These are phyloP conservation scores for Effrenium voratum DNA, from an alignment of 73 alveolate genomes.

Conservation along the genomic window DNA sequence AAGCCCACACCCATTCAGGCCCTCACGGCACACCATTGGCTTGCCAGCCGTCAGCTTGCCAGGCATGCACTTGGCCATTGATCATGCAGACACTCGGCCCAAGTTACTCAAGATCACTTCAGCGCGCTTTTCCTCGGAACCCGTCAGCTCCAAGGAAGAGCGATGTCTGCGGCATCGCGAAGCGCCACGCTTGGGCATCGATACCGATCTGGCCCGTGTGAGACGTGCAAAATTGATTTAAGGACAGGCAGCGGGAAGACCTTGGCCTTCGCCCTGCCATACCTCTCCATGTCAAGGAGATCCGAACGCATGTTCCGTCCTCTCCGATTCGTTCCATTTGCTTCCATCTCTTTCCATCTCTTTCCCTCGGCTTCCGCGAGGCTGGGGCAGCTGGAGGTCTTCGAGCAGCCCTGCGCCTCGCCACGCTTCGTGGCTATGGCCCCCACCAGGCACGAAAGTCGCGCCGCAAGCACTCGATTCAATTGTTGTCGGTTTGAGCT, in stretches of 20 bases:
- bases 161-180: conserved; percentile 98
- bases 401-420: conserved; percentile 97
- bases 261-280: conserved; percentile 98
- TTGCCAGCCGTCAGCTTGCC: background rate
- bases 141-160: conserved; percentile 53
- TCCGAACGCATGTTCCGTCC: background rate
- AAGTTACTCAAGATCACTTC: background rate
- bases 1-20: conserved; percentile 98
- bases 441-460: conserved; percentile 96
- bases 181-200: conserved; percentile 35
- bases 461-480: background rate
- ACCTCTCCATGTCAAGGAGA: conserved; percentile 97
- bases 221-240: background rate
- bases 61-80: conserved; percentile 96
- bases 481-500: background rate
- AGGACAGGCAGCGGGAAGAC: conserved; percentile 99
- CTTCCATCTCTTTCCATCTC: background rate
- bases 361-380: background rate
- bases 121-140: background rate
- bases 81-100: conserved; percentile 95
- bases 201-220: background rate
- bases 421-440: conserved; percentile 98
- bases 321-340: too few relatives aligned
- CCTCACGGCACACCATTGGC: background rate
- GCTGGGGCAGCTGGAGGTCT: conserved; percentile 95